Conservation (phyloP, 176 grass and related monocot genomes). For the Elaeis guineensis region DNA sequence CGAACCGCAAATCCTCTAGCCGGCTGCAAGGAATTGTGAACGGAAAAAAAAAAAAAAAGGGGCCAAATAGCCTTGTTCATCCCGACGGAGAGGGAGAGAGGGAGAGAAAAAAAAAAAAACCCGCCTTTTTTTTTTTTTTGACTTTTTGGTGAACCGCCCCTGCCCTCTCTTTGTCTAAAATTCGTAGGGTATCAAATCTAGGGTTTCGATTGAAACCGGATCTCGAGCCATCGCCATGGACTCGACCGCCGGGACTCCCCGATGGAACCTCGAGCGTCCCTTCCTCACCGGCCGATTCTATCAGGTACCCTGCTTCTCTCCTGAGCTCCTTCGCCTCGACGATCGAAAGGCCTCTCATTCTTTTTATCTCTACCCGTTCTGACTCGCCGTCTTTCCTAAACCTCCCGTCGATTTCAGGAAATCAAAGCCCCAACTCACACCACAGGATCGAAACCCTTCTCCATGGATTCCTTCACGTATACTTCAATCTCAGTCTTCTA, state of each 20-base stretch:
- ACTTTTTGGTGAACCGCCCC: too few relatives aligned
- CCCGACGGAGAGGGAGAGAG: background rate
- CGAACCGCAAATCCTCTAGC: too few relatives aligned
- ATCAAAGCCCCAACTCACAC: constrained; percentile 38
- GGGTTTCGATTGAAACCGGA: background rate
- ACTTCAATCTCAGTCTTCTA: background rate
- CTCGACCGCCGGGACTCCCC: constrained; percentile 52
- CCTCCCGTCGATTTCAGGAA: constrained; percentile 40
- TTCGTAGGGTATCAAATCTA: background rate
- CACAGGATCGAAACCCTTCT: constrained; percentile 47
- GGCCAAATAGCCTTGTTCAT: background rate
- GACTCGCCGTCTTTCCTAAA: background rate
- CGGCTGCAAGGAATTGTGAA: too few relatives aligned
- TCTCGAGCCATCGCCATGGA: constrained; percentile 26
- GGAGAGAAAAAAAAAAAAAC: background rate
- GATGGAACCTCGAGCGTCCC: constrained; percentile 84
- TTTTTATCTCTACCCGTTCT: background rate
- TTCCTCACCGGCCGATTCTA: constrained; percentile 89
- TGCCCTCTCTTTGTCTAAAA: background rate
- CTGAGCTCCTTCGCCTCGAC: background rate
- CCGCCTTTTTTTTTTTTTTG: background rate
- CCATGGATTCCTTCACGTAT: constrained; percentile 56
- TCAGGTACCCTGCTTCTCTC: constrained; percentile 36
- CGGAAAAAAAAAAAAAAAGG: too few relatives aligned
- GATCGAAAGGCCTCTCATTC: constrained; percentile 1